A percentile compares a stretch with the other conserved stretches of the same genome.
Evolutionary conservation across 345 rosid genomes (phyloP).

Genomic region (Eucalyptus cladocalyx): DNA sequence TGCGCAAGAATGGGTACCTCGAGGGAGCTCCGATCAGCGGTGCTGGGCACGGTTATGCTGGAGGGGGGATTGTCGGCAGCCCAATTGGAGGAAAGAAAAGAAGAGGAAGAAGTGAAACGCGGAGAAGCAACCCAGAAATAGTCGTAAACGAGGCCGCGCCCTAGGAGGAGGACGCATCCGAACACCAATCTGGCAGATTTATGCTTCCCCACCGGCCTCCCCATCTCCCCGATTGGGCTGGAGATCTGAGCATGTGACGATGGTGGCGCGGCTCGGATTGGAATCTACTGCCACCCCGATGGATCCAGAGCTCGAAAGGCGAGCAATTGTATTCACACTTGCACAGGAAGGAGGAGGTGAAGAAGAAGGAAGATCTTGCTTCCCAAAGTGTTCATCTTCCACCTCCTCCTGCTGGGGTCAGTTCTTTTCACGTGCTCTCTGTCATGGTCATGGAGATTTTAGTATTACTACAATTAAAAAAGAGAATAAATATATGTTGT

Average conservation of each 20-base stretch:
- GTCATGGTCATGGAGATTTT: background rate
- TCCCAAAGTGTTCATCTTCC: background rate
- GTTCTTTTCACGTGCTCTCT: background rate
- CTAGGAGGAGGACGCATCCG: slow-evolving; percentile 28
- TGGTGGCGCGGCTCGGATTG: background rate
- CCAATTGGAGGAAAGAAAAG: slow-evolving; percentile 10
- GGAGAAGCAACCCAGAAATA: slow-evolving; percentile 85
- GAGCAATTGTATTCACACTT: background rate
- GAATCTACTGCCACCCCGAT: background rate
- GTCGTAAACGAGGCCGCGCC: slow-evolving; percentile 53
- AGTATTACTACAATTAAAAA: background rate
- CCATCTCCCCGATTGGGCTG: slow-evolving; percentile 9
- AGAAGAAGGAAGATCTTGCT: background rate
- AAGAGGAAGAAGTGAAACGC: slow-evolving; percentile 22
- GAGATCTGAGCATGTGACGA: background rate
- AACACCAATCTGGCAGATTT: slow-evolving; percentile 29
- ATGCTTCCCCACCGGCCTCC: slow-evolving; percentile 34
- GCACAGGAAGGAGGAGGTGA: background rate
- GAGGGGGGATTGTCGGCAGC: background rate
- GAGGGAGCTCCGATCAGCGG: background rate
- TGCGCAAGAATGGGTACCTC: background rate
- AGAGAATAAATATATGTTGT: background rate
- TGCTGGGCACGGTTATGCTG: background rate
- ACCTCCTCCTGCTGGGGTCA: background rate
- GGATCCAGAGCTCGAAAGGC: background rate